phyloP scores from a whole-genome alignment of 768 basidiomycete genomes.

The Tulasnella sp. region DNA sequence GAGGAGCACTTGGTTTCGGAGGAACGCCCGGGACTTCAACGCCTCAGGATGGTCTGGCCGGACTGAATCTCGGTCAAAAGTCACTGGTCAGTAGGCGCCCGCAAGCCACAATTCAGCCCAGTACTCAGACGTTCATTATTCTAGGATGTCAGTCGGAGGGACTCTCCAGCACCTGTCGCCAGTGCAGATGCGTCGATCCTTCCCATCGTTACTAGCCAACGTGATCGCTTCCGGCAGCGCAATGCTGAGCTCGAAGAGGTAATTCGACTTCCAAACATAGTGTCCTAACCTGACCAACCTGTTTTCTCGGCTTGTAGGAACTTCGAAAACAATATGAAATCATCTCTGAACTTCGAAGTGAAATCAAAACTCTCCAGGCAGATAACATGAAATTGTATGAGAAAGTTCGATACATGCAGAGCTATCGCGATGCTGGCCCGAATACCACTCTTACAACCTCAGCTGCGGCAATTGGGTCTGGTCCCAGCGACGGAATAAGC shows the following conservation, averaged over 20 bases:
- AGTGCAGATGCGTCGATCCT: conserved; percentile 84
- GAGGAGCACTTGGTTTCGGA: conserved; percentile 18
- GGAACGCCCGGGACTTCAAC: not conserved
- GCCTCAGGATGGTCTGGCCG: conserved; percentile 48
- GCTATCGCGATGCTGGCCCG: conserved; percentile 53
- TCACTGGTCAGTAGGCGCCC: conserved; percentile 25
- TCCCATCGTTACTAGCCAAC: conserved; percentile 96
- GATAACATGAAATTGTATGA: conserved; percentile 98
- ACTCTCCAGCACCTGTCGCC: conserved; percentile 51
- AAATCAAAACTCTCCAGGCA: conserved; percentile 82
- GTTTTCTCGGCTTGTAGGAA: conserved; percentile 48
- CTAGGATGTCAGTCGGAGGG: not conserved
- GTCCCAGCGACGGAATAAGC: conserved; percentile 57
- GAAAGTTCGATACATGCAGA: conserved; percentile 98
- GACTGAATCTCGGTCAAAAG: conserved; percentile 60
- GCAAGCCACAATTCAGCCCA: not conserved
- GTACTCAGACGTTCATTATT: not conserved
- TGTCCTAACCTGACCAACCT: not conserved
- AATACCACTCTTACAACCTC: conserved; percentile 14
- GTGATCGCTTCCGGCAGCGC: conserved; percentile 94
- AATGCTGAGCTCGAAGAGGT: conserved; percentile 97
- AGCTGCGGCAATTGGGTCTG: conserved; percentile 6
- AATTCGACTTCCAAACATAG: conserved; percentile 6
- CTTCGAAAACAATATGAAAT: conserved; percentile 89
- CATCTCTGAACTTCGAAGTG: conserved; percentile 85